phyloP scores from a whole-genome alignment of 2,329 filamentous ascomycete species.

The Microdochium bolleyi region DNA sequence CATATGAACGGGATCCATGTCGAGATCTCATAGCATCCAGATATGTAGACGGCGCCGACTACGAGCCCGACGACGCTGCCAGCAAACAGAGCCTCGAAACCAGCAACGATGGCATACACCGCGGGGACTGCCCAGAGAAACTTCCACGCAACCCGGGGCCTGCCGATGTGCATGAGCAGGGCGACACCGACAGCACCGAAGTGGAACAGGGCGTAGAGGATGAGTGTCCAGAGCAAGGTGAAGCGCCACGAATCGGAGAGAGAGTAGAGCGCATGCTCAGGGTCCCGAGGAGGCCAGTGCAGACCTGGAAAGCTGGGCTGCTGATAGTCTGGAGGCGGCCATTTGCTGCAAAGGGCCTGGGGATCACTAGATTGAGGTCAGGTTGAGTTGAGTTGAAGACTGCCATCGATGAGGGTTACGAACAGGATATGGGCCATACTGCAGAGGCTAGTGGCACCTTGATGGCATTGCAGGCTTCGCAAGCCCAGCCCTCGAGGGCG shows the following conservation, averaged over 20 bases:
- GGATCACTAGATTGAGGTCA: neutral
- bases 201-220: conserved; percentile 71
- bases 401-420: neutral
- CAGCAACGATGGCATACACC: conserved; percentile 63
- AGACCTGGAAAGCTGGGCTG: conserved; percentile 74
- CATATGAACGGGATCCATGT: conserved; percentile 91
- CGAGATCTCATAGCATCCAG: conserved; percentile 82
- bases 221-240: conserved; percentile 77
- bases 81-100: conserved; percentile 67
- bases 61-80: conserved; percentile 76
- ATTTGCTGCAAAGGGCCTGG: conserved; percentile 11
- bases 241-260: conserved; percentile 78
- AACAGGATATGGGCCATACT: neutral
- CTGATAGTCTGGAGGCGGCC: conserved; percentile 48
- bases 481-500: neutral
- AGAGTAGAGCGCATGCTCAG: conserved; percentile 60
- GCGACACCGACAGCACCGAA: conserved; percentile 64
- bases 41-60: conserved; percentile 74
- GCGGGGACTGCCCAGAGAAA: conserved; percentile 66
- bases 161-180: conserved; percentile 60
- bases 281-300: conserved; percentile 58
- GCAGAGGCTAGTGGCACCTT: neutral
- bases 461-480: neutral
- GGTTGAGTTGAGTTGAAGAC: neutral
- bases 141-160: conserved; percentile 44